Evolutionary conservation across 148 eudicot genomes (phyloP), one percentile per base, ranked within the genome.

Genomic region (Chenopodium suecicum): DNA sequence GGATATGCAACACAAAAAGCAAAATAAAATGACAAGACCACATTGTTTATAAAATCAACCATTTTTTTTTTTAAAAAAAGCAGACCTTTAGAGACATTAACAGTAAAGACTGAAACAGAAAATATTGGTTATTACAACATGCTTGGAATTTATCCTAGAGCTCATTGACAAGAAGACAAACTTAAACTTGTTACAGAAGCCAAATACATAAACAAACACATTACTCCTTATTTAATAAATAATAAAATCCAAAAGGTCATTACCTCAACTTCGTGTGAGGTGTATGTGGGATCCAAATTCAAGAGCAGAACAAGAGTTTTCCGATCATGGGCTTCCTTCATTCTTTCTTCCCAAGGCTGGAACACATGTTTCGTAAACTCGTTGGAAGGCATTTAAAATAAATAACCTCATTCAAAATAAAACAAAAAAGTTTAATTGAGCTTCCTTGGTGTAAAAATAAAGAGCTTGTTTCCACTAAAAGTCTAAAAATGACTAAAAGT

Each of bases 261-360:
- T 84, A 95, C 98, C 97, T 95, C 92, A 41, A 93, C 90, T 37
- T 95, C 94, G 73, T 85, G 75, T 41, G 96, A 89, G 29, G 87
- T 84, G 84, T 84, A 93, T 47, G 84, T 60, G 74, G 92, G 94
- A 86, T 92, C 90, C 89, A 95, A 84, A 86, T 95, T 95, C 71
- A 83, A 86, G 56, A 95, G 94, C 58, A 88, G 77, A 68, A 95
- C 82, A 74, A 92, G 88, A 46, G 68, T 86, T 80, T 91, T 91
- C 82, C 88, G 84, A 70, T 88, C 86, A 73, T 75, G 68, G 23
- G 97, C 93, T 34, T 20, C 82, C 84, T 87, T 82, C 85, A 94
- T 80, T 84, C 79, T 82, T 8, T 94, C 90, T 80, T 90, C 91
- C 94, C 95, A 94, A 23, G 88, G 86, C 65, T 62, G 65, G 10